Evolutionary conservation across 2,329 filamentous ascomycete species (phyloP).

Genomic region (Plectosphaerella plurivora): DNA sequence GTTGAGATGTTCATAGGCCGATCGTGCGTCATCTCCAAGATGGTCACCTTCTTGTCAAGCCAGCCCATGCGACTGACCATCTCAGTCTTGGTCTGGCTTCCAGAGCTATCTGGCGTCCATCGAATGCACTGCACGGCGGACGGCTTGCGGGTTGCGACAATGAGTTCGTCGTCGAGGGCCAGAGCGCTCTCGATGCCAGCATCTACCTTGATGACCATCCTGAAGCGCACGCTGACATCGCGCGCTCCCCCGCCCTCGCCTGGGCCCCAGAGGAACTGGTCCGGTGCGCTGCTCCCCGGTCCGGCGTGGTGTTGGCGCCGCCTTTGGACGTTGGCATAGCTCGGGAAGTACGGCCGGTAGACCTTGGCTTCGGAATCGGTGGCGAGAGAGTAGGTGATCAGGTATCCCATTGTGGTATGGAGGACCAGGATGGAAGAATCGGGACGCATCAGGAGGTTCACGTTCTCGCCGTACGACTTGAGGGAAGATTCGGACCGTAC

Average conservation of each 20-base stretch:
- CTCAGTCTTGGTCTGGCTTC: constrained; percentile 86
- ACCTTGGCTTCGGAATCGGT: constrained; percentile 78
- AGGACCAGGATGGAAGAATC: constrained; percentile 91
- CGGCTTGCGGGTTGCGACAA: constrained; percentile 88
- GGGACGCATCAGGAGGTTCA: constrained; percentile 78
- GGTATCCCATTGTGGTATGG: constrained; percentile 77
- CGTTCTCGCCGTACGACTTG: constrained; percentile 78
- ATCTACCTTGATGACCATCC: constrained; percentile 97
- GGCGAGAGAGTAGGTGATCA: constrained; percentile 91
- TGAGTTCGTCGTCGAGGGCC: constrained; percentile 85
- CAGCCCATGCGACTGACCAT: constrained; percentile 82
- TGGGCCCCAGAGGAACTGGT: constrained; percentile 65
- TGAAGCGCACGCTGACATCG: constrained; percentile 86
- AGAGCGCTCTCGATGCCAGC: constrained; percentile 86
- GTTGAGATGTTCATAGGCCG: constrained; percentile 93
- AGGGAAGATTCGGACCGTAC: constrained; percentile 78
- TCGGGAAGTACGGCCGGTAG: constrained; percentile 77
- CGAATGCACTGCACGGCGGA: constrained; percentile 95
- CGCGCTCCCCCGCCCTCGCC: constrained; percentile 79
- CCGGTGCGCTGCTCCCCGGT: constrained; percentile 49
- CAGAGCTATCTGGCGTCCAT: constrained; percentile 80
- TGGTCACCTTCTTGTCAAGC: constrained; percentile 70
- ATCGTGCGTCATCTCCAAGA: constrained; percentile 87
- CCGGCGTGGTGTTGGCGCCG: constrained; percentile 58
- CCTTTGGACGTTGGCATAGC: constrained; percentile 58